Evolutionary conservation across 1,284 basidiomycete species (phyloP), one percentile per base, ranked within the genome.

Genomic region (Moesziomyces parantarcticus): DNA sequence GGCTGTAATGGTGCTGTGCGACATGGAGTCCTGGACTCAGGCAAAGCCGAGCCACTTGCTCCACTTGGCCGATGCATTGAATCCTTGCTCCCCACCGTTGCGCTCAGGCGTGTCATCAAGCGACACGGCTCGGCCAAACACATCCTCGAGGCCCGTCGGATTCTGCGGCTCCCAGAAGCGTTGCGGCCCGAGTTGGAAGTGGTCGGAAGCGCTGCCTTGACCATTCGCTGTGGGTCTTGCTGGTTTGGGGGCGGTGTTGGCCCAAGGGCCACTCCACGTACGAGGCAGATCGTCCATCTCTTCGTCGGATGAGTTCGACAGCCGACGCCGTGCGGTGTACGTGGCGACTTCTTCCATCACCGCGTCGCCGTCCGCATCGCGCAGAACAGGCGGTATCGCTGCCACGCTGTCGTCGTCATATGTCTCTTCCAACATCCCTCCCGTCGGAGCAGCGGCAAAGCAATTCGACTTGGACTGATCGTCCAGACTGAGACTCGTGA

Each of bases 71-170:
- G 51, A 21, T 5, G 26, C 41, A 41, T 41, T 36, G 36, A 20
- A 43, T 16, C 25, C 26, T 8, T 34, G 40, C 16, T 50, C 36
- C 13, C 4, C 13, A 3, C 20, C 14, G 20, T 29, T 29, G 6
- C 20, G 53, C 7, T 55, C 41, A 14, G 59, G 48, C 5, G 20
- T 4, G 21, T 69, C 66, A 32, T 69, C 58, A 3, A 78, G 56
- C n/a, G 57, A 50, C 5, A 78, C 50, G 9, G 65, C 53, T 20
- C 51, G 47, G 3, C 58, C 74, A 62, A 80, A 80, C 1, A 78
- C 58, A 13, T 81, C 77, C 54, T 81, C 79, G 8, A 81, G 47
- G 3, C 79, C 79, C 16, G 74, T 81, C 13, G 75, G 73, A 5
- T 55, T 50, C 25, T 70, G 58, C 4, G 73, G 77, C 32, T 65